Conservation (phyloP, 2,329 filamentous ascomycete genomes). For the Aspergillus sp. region DNA sequence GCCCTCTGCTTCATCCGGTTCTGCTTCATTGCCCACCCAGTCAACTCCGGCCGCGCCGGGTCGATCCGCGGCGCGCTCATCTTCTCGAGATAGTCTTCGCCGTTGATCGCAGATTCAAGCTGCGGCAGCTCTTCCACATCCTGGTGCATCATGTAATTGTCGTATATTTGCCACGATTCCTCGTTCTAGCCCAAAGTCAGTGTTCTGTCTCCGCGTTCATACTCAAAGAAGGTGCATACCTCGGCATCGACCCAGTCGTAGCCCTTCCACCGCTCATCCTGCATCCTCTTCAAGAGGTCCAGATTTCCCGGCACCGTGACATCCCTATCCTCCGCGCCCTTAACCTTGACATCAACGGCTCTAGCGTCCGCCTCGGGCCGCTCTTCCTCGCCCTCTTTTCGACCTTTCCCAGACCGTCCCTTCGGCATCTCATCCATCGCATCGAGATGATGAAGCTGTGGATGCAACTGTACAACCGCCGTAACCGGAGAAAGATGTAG, state of each 20-base stretch:
- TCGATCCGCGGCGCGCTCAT: constrained; percentile 58
- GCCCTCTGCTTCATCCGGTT: constrained; percentile 36
- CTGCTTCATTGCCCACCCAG: constrained; percentile 46
- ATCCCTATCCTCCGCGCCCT: constrained; percentile 69
- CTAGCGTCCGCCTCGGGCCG: constrained; percentile 59
- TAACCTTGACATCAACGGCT: constrained; percentile 84
- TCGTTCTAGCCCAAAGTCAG: constrained; percentile 47
- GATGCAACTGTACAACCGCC: constrained; percentile 82
- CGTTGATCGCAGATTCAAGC: constrained; percentile 56
- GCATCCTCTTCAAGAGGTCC: constrained; percentile 72
- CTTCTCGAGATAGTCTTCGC: constrained; percentile 61
- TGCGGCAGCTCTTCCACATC: constrained; percentile 45
- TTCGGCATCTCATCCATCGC: constrained; percentile 67
- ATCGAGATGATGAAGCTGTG: constrained; percentile 91
- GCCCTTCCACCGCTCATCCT: constrained; percentile 77
- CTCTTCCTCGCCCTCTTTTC: constrained; percentile 47
- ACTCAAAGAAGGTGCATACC: constrained; percentile 21
- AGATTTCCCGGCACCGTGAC: constrained; percentile 68
- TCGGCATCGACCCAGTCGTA: constrained; percentile 83
- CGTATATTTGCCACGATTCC: constrained; percentile 73
- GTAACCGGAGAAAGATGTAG: constrained; percentile 82
- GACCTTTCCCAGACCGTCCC: constrained; percentile 35
- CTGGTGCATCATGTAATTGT: constrained; percentile 65
- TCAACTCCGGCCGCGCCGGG: constrained; percentile 43
- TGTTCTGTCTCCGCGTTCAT: neutral